Base-by-base conservation (phyloP, 2,329 filamentous ascomycete genomes). In the Xylariaceae sp. region DNA sequence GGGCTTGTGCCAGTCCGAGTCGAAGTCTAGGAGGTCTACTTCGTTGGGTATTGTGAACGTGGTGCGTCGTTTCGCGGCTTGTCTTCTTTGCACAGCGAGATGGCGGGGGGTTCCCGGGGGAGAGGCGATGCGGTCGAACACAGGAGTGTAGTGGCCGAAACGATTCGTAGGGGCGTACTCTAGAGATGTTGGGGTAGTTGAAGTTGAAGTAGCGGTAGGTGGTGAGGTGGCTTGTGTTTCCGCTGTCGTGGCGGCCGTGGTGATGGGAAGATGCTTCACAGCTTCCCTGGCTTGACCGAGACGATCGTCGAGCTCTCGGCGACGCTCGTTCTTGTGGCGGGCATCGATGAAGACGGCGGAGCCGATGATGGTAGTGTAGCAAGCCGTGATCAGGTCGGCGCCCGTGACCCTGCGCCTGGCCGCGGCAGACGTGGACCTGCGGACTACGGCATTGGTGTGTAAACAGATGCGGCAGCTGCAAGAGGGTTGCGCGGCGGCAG, bases 281-380 rank as follows among this genome's bases (percentile, higher is more conserved):
- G 77, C 76, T 51, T 74, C 69, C 53, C 73, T 77, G 6, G 79
- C 77, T 48, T 80, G 74, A 28, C 79, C 77, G 58, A 89, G 79
- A 51, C 81, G 79, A 17, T 70, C 65, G 49, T 90, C 84, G 72
- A 88, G 81, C 57, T 85, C 78, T 55, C 74, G 75, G 43, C 80
- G 76, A 56, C 82, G 75, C 39, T 74, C 72, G 48, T 81, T 75
- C 65, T 89, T 89, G 31, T 71, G 66, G 28, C 75, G 73, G 6
- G 81, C 80, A 66, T 90, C 87, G 31, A 81, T 72, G 3, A 87
- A 72, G 11, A 84, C 78, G 2, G 84, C 86, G 2, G 82, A 81
- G 5, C 83, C 85, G 62, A 88, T 80, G 48, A 87, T 79, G 33
- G 83, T 81, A 22, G 86, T 86, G 63, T 89, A 89, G 66, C 79